phyloP scores from a whole-genome alignment of 176 grass and related monocot species.

The Cocos nucifera region DNA sequence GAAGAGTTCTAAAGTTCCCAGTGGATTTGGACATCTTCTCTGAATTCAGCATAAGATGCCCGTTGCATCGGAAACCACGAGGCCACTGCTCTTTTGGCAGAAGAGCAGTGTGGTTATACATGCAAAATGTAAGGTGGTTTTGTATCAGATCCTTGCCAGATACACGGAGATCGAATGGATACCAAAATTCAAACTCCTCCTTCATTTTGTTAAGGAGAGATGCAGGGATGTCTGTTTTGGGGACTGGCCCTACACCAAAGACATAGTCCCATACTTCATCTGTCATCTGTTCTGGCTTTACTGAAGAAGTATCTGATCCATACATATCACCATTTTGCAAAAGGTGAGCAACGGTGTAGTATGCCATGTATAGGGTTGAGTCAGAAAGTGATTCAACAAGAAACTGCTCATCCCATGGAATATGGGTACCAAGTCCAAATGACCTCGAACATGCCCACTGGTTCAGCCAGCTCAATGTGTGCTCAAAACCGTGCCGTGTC shows the following conservation, averaged over 20 bases:
- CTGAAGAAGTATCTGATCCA: slow-evolving; percentile 30
- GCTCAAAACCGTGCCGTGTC: slow-evolving; percentile 50
- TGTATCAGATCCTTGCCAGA: slow-evolving; percentile 84
- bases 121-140: slow-evolving; percentile 78
- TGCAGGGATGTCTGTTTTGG: slow-evolving; percentile 40
- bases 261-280: slow-evolving; percentile 73
- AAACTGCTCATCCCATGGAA: slow-evolving; percentile 73
- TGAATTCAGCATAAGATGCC: slow-evolving; percentile 85
- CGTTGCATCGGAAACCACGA: slow-evolving; percentile 68
- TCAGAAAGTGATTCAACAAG: slow-evolving; percentile 80
- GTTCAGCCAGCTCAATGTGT: slow-evolving; percentile 69
- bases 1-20: slow-evolving; percentile 69
- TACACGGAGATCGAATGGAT: slow-evolving; percentile 70
- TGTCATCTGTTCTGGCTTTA: slow-evolving; percentile 59
- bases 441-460: slow-evolving; percentile 77
- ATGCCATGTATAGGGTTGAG: slow-evolving; percentile 81
- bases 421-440: slow-evolving; percentile 61
- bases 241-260: slow-evolving; percentile 42
- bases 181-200: slow-evolving; percentile 82
- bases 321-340: slow-evolving; percentile 70
- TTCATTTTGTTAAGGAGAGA: slow-evolving; percentile 54
- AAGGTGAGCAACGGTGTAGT: slow-evolving; percentile 54
- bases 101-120: slow-evolving; percentile 69
- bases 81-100: slow-evolving; percentile 64
- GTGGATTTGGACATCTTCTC: slow-evolving; percentile 89